Evolutionary conservation across 1,139 yeast genomes (phyloP).

Genomic region (Sugiyamaella pinicola): DNA sequence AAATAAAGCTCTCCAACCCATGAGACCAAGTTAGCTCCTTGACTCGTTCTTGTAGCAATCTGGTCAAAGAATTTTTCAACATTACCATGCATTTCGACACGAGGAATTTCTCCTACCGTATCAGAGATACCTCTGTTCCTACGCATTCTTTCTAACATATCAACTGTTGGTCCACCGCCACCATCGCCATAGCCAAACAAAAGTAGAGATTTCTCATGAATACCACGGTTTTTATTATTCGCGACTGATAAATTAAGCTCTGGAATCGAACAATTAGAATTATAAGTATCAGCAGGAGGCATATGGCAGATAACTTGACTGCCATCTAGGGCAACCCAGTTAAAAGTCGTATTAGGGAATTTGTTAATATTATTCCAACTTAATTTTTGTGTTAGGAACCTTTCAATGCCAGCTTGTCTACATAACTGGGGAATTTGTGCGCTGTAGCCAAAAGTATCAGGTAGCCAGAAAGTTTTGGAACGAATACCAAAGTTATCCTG

Average conservation of each 20-base stretch:
- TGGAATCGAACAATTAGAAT: constrained; percentile 88
- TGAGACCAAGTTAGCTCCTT: constrained; percentile 70
- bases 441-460: constrained; percentile 94
- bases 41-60: constrained; percentile 59
- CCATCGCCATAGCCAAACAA: constrained; percentile 96
- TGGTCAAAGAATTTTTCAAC: constrained; percentile 77
- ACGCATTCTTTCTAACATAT: constrained; percentile 87
- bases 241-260: constrained; percentile 78
- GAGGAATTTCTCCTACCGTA: constrained; percentile 75
- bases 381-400: constrained; percentile 85
- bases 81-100: constrained; percentile 72
- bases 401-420: constrained; percentile 75
- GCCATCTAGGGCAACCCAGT: constrained; percentile 93
- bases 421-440: constrained; percentile 93
- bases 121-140: constrained; percentile 86
- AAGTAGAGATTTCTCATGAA: constrained; percentile 71
- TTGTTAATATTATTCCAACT: constrained; percentile 93
- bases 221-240: constrained; percentile 80
- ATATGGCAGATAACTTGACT: constrained; percentile 90
- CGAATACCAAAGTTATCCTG: constrained; percentile 63
- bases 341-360: constrained; percentile 89
- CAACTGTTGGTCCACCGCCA: constrained; percentile 96
- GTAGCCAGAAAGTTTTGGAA: constrained; percentile 86
- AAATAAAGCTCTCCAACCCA: constrained; percentile 95
- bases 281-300: constrained; percentile 98